phyloP scores from a whole-genome alignment of 2,329 filamentous ascomycete species.

The Lasiodiplodia hormozganensis region DNA sequence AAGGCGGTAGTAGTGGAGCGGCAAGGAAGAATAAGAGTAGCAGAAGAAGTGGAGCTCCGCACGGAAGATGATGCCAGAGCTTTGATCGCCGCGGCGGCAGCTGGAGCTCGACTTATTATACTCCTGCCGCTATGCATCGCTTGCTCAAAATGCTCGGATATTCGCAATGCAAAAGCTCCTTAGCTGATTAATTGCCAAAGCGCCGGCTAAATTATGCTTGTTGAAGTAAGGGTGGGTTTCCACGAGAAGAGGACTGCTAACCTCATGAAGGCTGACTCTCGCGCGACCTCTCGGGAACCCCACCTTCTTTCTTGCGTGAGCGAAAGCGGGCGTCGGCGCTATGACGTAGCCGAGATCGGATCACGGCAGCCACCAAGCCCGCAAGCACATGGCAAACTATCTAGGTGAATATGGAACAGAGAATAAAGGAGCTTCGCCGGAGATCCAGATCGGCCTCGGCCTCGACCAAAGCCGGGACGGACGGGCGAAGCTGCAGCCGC shows the following conservation, averaged over 20 bases:
- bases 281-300: background rate
- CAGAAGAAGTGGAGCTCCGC: conserved; percentile 10
- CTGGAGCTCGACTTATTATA: background rate
- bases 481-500: no score
- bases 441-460: no score
- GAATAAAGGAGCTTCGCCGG: background rate
- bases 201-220: background rate
- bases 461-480: no score
- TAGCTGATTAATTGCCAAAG: background rate
- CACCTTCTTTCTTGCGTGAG: background rate
- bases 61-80: background rate
- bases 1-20: background rate
- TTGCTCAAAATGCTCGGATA: background rate
- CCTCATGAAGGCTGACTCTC: background rate
- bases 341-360: conserved; percentile 19
- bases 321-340: background rate
- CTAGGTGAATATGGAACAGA: background rate
- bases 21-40: background rate
- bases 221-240: background rate
- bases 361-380: background rate
- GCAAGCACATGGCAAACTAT: background rate
- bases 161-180: background rate
- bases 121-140: background rate
- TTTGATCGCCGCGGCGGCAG: background rate
- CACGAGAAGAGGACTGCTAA: background rate